A percentile compares a stretch with the other conserved stretches of the same genome.
Conservation (phyloP, 225 moss, liverwort and hornwort species). For the Antitrichia curtipendula region DNA sequence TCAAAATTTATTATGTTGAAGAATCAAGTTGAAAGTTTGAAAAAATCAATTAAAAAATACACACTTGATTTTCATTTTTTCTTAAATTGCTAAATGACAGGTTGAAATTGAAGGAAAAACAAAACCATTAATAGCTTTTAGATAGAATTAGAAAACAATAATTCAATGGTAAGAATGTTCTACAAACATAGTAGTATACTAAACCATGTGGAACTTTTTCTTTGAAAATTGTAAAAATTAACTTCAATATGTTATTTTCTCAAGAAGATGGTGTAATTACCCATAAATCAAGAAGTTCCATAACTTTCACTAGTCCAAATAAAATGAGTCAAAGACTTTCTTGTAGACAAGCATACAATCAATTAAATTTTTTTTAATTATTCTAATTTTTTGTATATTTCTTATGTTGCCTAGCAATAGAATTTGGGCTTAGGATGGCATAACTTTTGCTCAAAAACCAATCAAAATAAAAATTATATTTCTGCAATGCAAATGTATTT, state of each 20-base stretch:
- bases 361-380: too few relatives aligned
- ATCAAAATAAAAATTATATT: background rate
- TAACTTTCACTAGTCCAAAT: background rate
- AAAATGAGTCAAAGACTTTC: background rate
- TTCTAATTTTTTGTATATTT: background rate
- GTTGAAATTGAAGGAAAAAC: too few relatives aligned
- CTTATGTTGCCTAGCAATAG: fast-evolving
- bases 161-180: background rate
- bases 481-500: background rate
- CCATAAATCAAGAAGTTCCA: background rate
- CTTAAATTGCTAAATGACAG: too few relatives aligned
- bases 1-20: background rate
- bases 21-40: background rate
- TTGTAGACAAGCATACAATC: background rate
- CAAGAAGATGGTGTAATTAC: background rate
- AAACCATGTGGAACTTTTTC: background rate
- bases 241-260: background rate
- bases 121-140: background rate
- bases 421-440: background rate
- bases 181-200: background rate
- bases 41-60: background rate
- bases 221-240: background rate
- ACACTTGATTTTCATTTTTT: too few relatives aligned
- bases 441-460: fast-evolving
- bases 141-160: background rate